phyloP scores from a whole-genome alignment of 345 rosid species.

The Pugionium dolabratum region DNA sequence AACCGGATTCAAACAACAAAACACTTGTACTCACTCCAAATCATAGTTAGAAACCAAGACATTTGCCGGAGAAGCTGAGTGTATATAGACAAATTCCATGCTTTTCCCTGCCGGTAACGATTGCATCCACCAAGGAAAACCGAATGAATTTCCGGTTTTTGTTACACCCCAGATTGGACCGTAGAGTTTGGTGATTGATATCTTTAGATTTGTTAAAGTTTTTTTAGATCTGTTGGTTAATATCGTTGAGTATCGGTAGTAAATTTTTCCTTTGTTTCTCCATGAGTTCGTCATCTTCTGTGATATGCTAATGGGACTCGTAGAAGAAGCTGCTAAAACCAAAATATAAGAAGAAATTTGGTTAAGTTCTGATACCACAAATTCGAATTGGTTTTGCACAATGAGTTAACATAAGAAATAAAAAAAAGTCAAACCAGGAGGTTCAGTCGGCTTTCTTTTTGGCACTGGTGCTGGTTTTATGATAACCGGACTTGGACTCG shows the following conservation, averaged over 20 bases:
- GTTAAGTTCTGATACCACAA: background rate
- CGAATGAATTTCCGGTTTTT: constrained; percentile 52
- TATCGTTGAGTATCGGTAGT: constrained; percentile 67
- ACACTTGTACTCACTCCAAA: constrained; percentile 48
- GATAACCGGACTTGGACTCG: constrained; percentile 52
- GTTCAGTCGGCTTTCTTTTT: constrained; percentile 43
- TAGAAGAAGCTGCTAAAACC: constrained; percentile 49
- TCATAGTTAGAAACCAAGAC: constrained; percentile 66
- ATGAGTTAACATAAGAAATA: background rate
- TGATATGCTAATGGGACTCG: constrained; percentile 52
- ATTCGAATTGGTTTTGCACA: background rate
- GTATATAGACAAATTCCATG: constrained; percentile 84
- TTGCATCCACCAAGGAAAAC: constrained; percentile 75
- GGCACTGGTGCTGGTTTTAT: constrained; percentile 47
- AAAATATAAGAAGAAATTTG: background rate
- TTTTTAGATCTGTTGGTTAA: constrained; percentile 68
- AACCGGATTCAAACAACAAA: constrained; percentile 22
- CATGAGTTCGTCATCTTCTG: constrained; percentile 77
- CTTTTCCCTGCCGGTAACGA: constrained; percentile 69
- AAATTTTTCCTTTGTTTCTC: constrained; percentile 58
- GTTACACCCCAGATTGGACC: constrained; percentile 91
- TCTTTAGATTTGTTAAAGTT: constrained; percentile 56
- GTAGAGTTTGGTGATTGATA: constrained; percentile 71
- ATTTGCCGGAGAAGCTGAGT: constrained; percentile 68
- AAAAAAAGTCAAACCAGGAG: constrained; percentile 56